These are phyloP conservation scores for Melampsora americana DNA, from an alignment of 1,284 basidiomycete species.

Conservation along the genomic window DNA sequence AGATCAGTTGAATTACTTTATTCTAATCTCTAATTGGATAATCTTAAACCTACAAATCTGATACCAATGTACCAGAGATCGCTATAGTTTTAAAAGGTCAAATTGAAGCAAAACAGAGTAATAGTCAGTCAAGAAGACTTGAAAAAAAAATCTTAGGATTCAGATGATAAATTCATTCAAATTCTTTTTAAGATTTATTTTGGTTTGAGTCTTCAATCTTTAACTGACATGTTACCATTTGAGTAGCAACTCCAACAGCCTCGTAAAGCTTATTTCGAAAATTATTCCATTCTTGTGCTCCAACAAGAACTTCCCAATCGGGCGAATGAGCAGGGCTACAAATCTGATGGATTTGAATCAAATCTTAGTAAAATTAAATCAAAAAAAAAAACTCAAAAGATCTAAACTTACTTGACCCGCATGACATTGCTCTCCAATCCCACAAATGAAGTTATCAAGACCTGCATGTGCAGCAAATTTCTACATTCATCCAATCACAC, in stretches of 20 bases:
- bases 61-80: constrained; percentile 28
- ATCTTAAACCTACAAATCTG: constrained; percentile 18
- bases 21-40: not conserved
- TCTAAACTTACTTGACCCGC: constrained; percentile 21
- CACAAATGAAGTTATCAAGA: constrained; percentile 34
- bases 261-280: constrained; percentile 33
- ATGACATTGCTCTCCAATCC: constrained; percentile 20
- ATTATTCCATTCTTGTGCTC: constrained; percentile 38
- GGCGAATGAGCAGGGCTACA: constrained; percentile 31
- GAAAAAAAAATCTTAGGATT: not conserved
- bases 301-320: constrained; percentile 28
- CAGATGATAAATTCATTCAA: not conserved
- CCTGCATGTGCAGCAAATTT: constrained; percentile 26
- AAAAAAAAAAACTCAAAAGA: not conserved
- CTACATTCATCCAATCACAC: not conserved
- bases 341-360: not conserved
- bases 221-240: constrained; percentile 33
- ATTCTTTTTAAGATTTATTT: not conserved
- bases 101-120: too few relatives aligned
- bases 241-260: constrained; percentile 29
- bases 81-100: not conserved
- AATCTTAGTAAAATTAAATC: not conserved
- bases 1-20: too few relatives aligned
- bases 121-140: not conserved
- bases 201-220: too few relatives aligned